Conservation (phyloP, 495 filamentous ascomycete species). For the Trypethelium eluteriae region DNA sequence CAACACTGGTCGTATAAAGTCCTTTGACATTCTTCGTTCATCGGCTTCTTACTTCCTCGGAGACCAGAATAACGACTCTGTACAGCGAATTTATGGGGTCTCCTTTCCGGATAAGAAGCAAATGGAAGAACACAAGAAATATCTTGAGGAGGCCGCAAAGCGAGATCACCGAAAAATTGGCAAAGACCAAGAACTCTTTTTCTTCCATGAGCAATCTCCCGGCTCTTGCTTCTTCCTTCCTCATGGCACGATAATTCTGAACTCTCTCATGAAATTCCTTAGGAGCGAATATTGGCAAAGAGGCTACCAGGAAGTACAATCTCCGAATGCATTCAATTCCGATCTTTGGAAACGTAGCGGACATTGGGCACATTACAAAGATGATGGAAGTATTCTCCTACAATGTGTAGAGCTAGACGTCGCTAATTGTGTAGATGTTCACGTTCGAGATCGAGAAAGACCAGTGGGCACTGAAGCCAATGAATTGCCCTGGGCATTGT, state of each 20-base stretch:
- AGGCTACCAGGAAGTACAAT: constrained; percentile 88
- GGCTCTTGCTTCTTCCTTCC: constrained; percentile 84
- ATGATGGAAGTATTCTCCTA: constrained; percentile 44
- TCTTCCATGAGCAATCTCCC: constrained; percentile 86
- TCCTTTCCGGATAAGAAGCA: constrained; percentile 96
- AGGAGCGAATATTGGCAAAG: constrained; percentile 85
- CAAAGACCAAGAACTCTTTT: constrained; percentile 91
- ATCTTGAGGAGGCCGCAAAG: constrained; percentile 92
- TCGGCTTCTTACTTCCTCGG: constrained; percentile 96
- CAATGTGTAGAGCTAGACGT: too few relatives aligned
- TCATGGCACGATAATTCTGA: constrained; percentile 85
- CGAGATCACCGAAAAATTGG: constrained; percentile 87
- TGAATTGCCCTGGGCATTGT: constrained; percentile 94
- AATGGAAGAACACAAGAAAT: constrained; percentile 82
- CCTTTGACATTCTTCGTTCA: constrained; percentile 92
- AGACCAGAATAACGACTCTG: constrained; percentile 81
- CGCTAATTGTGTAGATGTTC: constrained; percentile 56
- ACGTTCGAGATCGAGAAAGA: constrained; percentile 84
- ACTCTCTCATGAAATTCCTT: constrained; percentile 71
- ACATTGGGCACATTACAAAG: constrained; percentile 91
- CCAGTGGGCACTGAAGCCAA: constrained; percentile 81
- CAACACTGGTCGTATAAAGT: constrained; percentile 83
- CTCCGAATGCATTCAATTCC: constrained; percentile 92
- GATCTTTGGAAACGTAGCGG: constrained; percentile 88
- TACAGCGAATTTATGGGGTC: constrained; percentile 92